Evolutionary conservation across 139 green algal species (phyloP), one percentile per base, ranked within the genome.

Genomic region (Astrephomene gubernaculifera): DNA sequence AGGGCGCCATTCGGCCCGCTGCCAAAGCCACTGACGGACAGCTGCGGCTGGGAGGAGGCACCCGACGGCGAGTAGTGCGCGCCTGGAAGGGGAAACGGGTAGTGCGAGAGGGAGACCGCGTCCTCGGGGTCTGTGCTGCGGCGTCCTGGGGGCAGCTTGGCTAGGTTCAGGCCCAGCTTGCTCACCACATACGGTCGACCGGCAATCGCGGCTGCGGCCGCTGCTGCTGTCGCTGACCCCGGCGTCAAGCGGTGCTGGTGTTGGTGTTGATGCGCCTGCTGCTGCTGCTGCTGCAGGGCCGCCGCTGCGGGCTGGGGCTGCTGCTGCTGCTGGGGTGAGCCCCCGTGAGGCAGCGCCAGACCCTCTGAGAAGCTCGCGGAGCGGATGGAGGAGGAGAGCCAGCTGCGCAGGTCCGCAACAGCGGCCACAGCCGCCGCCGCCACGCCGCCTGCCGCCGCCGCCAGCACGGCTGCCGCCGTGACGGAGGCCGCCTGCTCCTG

Each of bases 131-230:
- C 49, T 17, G 49, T 17, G 49, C 12, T 25, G 49, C 49, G 49
- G 49, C 12, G 49, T 12, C 49, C 49, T 17, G 49, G 49, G 49
- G 49, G 29, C 70, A 7, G 29, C 27, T 35, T 25, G 29, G 12
- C 44, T 1, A 78, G 70, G 43, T 61, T 78, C 31, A 71, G 54
- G 7, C 74, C 45, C 25, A 82, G 36, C 74, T 82, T 82, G 74
- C 63, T 82, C 1, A 65, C 74, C 4, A 70, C 74, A 27, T 82
- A 82, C 2, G 74, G 74, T 29, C 74, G 74, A 0, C 74, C 74
- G 36, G 74, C 74, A 5, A 71, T 69, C 1, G 74, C 74, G 6
- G 74, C 74, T 27, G 73, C 73, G 4, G 74, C 74, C 0, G 57
- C 74, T 1, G 54, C 74, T 0, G 72, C 45, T 5, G 70, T 61